These are phyloP conservation scores for Chrysoporthe puriensis DNA, from an alignment of 2,329 filamentous ascomycete species.

Conservation along the genomic window DNA sequence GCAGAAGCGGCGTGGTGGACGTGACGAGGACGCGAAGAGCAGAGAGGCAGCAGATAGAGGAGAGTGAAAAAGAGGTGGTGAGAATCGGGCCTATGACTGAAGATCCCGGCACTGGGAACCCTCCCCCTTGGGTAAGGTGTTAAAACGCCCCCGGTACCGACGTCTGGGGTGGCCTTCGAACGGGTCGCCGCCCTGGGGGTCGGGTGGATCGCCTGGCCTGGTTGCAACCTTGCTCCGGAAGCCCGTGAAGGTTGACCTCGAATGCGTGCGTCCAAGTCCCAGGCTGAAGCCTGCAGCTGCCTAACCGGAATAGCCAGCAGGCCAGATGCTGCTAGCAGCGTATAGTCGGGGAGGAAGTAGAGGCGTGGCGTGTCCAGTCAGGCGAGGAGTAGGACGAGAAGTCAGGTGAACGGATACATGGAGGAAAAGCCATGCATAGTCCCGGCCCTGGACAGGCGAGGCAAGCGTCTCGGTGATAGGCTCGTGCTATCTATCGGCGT, in stretches of 20 bases:
- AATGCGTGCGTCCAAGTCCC: too few relatives aligned
- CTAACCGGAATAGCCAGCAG: too few relatives aligned
- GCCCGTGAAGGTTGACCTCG: too few relatives aligned
- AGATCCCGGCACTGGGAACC: neutral
- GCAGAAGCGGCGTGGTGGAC: neutral
- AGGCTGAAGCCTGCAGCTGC: too few relatives aligned
- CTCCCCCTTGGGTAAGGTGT: slow-evolving; percentile 1
- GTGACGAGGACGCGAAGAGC: neutral
- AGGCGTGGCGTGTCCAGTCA: too few relatives aligned
- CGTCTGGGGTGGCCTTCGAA: neutral
- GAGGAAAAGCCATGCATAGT: neutral
- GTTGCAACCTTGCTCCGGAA: neutral
- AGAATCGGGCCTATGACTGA: neutral
- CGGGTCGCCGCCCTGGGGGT: neutral
- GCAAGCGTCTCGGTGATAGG: neutral
- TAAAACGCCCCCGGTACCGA: neutral
- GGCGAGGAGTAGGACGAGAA: too few relatives aligned
- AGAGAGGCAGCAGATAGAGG: neutral
- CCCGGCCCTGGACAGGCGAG: neutral
- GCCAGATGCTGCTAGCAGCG: too few relatives aligned
- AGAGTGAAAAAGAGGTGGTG: slow-evolving; percentile 2
- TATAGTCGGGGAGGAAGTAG: too few relatives aligned
- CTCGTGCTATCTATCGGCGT: neutral
- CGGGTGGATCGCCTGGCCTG: neutral
- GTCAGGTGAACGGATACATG: neutral